These are phyloP conservation scores for Monilinia polystroma DNA, from an alignment of 2,329 filamentous ascomycete species.

Conservation along the genomic window DNA sequence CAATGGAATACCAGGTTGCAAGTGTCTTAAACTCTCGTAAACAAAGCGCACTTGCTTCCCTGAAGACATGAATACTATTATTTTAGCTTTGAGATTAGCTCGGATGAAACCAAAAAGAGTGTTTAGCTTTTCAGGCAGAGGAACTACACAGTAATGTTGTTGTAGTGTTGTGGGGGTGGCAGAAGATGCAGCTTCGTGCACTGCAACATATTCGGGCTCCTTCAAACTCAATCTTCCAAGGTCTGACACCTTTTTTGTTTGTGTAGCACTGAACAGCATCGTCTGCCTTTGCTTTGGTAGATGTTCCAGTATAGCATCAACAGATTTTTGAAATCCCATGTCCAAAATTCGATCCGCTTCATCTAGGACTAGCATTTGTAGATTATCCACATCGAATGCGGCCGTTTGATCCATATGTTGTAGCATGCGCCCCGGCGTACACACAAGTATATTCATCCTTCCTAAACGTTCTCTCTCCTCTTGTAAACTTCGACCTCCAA, in stretches of 20 bases:
- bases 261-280: slow-evolving; percentile 91
- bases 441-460: slow-evolving; percentile 96
- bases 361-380: slow-evolving; percentile 91
- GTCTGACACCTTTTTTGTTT: slow-evolving; percentile 92
- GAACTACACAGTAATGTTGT: slow-evolving; percentile 87
- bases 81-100: slow-evolving; percentile 87
- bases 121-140: slow-evolving; percentile 84
- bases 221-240: slow-evolving; percentile 82
- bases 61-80: slow-evolving; percentile 91
- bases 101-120: slow-evolving; percentile 92
- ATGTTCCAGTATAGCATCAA: slow-evolving; percentile 92
- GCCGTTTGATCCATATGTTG: slow-evolving; percentile 96
- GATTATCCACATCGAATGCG: slow-evolving; percentile 81
- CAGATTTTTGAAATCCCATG: slow-evolving; percentile 88
- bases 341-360: slow-evolving; percentile 97
- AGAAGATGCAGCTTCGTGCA: slow-evolving; percentile 76
- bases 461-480: slow-evolving; percentile 82
- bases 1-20: slow-evolving; percentile 91
- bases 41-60: slow-evolving; percentile 96
- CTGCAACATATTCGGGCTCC: slow-evolving; percentile 92
- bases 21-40: slow-evolving; percentile 86
- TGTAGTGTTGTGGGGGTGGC: slow-evolving; percentile 83
- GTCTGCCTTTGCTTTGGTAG: slow-evolving; percentile 84
- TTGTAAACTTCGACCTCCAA: slow-evolving; percentile 86
- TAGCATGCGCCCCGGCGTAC: slow-evolving; percentile 90